Evolutionary conservation across 2,329 filamentous ascomycete species (phyloP).

Genomic region (Aspergillus sp.): DNA sequence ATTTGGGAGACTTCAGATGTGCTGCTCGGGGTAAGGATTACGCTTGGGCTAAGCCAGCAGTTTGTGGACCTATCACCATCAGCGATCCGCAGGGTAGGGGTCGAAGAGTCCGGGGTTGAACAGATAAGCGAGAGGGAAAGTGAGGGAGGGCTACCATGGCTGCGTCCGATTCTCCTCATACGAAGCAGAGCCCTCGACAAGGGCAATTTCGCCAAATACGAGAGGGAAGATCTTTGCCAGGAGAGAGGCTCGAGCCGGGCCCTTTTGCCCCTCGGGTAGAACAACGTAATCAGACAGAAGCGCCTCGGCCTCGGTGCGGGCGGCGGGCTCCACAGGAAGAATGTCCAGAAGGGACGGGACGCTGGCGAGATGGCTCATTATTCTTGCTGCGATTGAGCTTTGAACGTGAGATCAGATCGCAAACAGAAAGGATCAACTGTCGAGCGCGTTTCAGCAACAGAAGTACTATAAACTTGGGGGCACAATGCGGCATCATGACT

Average conservation of each 20-base stretch:
- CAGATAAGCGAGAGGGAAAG: too few relatives aligned
- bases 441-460: neutral
- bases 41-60: constrained; percentile 13
- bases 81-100: neutral
- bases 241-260: neutral
- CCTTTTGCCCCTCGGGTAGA: neutral
- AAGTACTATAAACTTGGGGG: neutral
- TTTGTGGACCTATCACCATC: constrained; percentile 4
- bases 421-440: neutral
- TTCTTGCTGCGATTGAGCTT: neutral
- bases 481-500: neutral
- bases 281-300: neutral
- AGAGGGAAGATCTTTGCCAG: constrained; percentile 2
- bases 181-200: constrained; percentile 6
- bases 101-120: too few relatives aligned
- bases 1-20: constrained; percentile 2
- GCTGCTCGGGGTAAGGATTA: neutral
- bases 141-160: neutral
- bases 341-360: neutral
- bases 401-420: neutral
- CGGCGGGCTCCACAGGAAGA: neutral
- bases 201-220: constrained; percentile 11
- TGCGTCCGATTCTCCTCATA: constrained; percentile 10
- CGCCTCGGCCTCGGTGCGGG: neutral
- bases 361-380: constrained; percentile 1